Base-by-base conservation (phyloP, 2,329 filamentous ascomycete genomes). In the Aspergillus novoparasiticus region DNA sequence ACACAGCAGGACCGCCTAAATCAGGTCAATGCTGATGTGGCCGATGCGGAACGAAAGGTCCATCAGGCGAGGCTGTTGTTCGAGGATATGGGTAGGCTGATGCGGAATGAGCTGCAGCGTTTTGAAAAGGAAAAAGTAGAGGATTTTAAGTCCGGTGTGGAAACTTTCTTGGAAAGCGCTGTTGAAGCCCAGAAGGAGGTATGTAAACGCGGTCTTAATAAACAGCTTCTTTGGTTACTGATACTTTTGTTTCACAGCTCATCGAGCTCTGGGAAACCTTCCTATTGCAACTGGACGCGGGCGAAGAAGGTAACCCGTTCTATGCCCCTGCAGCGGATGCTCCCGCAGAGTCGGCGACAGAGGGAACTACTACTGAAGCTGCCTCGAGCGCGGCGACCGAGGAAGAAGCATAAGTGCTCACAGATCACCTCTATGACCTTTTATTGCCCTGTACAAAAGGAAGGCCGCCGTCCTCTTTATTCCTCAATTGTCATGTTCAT, bases 161-260 rank as follows among this genome's bases (percentile, higher is more conserved):
- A 99, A 82, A 99, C 95, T 1, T 99, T 97, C 80, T 80, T 99
- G 71, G 95, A 99, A 82, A 94, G 95, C 73, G 93, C 95, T 4
- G 93, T 99, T 4, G 95, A 99, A 80, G 95, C 94, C 60, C 95
- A 99, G 82, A 99, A 99, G 81, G 95, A 99, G 89, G 94, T 95
- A 77, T 78, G 87, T 64, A 28, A 30, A 79, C 48, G 23, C 50
- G 19, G 36, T 46, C 11, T 19, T 48, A 16, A 36, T 54, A 50
- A 23, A 34, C 54, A 32, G 2, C 50, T 21, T 16, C 12, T n/a
- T 56, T 23, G 46, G 51, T 71, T 53, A 61, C 58, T 46, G 9
- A 21, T 65, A 88, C 84, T 79, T 87, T 67, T 30, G 16, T 41
- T 50, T 43, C 19, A 88, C 89, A 89, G 87, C 81, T 89, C 66